A percentile compares a stretch with the other conserved stretches of the same genome.
Evolutionary conservation across 371 early-diverging fungal species (phyloP).

Genomic region (Mortierella sp.): DNA sequence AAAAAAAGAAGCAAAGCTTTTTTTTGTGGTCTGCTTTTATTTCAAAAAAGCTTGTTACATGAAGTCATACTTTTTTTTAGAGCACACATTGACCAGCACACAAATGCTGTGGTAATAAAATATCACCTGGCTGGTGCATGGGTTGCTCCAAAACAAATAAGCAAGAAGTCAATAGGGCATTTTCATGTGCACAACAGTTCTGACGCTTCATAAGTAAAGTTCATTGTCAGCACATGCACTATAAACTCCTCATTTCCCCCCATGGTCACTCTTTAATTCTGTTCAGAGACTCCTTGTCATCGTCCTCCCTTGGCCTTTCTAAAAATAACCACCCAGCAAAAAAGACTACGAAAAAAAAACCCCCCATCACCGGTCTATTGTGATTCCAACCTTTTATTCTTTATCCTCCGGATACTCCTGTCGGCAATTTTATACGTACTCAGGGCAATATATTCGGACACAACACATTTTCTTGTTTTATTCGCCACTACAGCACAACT

Average conservation of each 20-base stretch:
- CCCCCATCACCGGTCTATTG: neutral
- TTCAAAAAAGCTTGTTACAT: neutral
- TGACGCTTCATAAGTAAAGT: too few species aligned
- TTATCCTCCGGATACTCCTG: neutral
- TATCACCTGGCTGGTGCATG: too few species aligned
- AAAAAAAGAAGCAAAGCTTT: slow-evolving; percentile 1
- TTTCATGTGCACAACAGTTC: too few species aligned
- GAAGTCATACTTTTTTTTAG: slow-evolving; percentile 6
- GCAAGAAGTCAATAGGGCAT: too few species aligned
- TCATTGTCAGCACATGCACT: neutral
- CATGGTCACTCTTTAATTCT: neutral
- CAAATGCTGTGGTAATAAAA: too few species aligned
- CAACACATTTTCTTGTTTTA: too few species aligned
- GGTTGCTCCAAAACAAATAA: neutral
- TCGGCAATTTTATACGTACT: neutral
- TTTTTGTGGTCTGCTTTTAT: neutral
- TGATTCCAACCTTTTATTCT: neutral
- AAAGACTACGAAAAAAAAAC: neutral
- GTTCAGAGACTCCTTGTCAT: neutral
- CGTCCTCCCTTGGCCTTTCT: slow-evolving; percentile 9
- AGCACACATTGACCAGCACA: neutral
- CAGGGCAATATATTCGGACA: neutral
- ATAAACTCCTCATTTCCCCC: neutral
- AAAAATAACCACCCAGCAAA: slow-evolving; percentile 10
- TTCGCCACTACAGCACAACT: neutral